phyloP scores from a whole-genome alignment of 371 early-diverging fungal genomes.

The Lichtheimia ramosa region DNA sequence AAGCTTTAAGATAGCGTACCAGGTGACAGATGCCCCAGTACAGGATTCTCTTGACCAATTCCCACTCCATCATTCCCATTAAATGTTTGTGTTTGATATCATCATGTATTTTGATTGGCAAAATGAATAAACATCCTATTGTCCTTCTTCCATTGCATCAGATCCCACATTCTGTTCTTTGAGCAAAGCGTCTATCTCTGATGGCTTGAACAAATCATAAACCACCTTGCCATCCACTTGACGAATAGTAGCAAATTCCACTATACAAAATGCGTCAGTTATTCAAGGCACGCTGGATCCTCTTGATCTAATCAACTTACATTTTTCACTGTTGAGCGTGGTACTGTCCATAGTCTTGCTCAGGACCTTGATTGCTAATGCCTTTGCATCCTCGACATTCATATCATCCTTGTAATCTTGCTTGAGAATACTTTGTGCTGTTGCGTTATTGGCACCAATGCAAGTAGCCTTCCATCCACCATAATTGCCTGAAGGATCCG shows the following conservation, averaged over 20 bases:
- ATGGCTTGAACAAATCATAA: constrained; percentile 69
- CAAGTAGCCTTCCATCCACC: constrained; percentile 98
- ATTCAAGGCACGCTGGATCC: neutral
- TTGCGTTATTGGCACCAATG: constrained; percentile 94
- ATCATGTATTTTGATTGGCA: no score
- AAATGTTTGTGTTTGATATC: no score
- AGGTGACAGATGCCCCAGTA: no score
- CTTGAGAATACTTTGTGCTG: constrained; percentile 91
- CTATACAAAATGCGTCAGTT: constrained; percentile 26
- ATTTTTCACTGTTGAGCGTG: constrained; percentile 85
- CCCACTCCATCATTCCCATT: no score
- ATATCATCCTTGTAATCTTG: constrained; percentile 93
- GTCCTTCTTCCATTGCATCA: constrained; percentile 29
- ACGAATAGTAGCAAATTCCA: constrained; percentile 83
- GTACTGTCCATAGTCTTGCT: constrained; percentile 96
- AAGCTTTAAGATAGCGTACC: no score
- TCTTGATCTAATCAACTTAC: constrained; percentile 50
- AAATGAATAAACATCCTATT: constrained; percentile 1
- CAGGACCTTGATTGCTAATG: constrained; percentile 88
- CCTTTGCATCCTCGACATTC: constrained; percentile 85
- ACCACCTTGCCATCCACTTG: constrained; percentile 52
- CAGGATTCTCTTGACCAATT: no score
- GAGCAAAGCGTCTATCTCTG: constrained; percentile 77
- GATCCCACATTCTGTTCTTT: constrained; percentile 63
- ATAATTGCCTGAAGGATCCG: constrained; percentile 99